phyloP scores from a whole-genome alignment of 495 filamentous ascomycete species.

The Annulohypoxylon stygium region DNA sequence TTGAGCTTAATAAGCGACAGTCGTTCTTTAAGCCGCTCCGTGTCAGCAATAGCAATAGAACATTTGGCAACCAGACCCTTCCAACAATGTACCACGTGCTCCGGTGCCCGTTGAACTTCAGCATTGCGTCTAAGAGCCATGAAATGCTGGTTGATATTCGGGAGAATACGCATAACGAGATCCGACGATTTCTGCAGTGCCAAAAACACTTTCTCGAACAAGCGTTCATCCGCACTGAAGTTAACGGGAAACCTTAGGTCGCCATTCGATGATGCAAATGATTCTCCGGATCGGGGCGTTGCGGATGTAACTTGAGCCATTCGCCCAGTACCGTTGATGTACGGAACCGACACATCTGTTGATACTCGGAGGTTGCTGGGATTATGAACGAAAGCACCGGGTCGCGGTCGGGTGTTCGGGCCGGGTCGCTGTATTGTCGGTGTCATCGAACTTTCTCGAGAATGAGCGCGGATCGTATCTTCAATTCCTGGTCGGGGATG shows the following conservation, averaged over 20 bases:
- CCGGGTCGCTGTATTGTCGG: slow-evolving; percentile 70
- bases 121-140: slow-evolving; percentile 60
- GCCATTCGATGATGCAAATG: slow-evolving; percentile 73
- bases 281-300: slow-evolving; percentile 82
- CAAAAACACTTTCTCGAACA: slow-evolving; percentile 84
- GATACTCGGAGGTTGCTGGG: slow-evolving; percentile 66
- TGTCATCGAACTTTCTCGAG: slow-evolving; percentile 68
- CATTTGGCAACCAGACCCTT: slow-evolving; percentile 75
- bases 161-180: slow-evolving; percentile 73
- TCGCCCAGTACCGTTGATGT: slow-evolving; percentile 59
- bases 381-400: slow-evolving; percentile 73
- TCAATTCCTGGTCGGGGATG: slow-evolving; percentile 50
- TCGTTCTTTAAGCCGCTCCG: slow-evolving; percentile 74
- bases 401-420: slow-evolving; percentile 66
- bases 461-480: slow-evolving; percentile 59
- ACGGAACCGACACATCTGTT: slow-evolving; percentile 61
- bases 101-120: slow-evolving; percentile 56
- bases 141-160: slow-evolving; percentile 74
- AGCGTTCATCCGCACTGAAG: slow-evolving; percentile 79
- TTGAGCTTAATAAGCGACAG: slow-evolving; percentile 86
- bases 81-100: slow-evolving; percentile 74
- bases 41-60: slow-evolving; percentile 71
- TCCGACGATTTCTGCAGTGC: slow-evolving; percentile 76
- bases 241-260: slow-evolving; percentile 60
- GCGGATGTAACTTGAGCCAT: slow-evolving; percentile 67